Base-by-base conservation (phyloP, 169 alveolate species). In the Eimeria sp. region DNA sequence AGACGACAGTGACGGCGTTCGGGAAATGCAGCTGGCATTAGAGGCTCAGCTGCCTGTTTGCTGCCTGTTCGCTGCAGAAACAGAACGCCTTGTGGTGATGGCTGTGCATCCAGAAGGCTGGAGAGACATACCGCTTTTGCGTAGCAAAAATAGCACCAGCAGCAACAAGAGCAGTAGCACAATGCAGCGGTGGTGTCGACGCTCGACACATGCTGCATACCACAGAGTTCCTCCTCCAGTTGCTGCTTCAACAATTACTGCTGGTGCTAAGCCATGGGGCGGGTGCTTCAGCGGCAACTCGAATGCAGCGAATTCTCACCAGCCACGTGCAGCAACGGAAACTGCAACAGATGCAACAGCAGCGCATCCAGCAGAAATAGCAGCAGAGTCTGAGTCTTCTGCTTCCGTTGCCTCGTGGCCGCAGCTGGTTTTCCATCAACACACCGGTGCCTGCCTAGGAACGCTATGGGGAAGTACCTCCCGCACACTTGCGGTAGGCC, bases 41-140 rank as follows among this genome's bases (percentile, higher is more conserved):
- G 65, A 76, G 87, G 61, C 27, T 30, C 90, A 82, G 90, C 30
- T 82, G 5, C 90, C 90, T 14, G 90, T 82, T 11, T 82, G 90
- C 72, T 82, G 90, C 90, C 16, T 82, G 72, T 82, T 5, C 13
- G 6, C 90, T 27, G 90, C 90, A 51, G 73, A 16, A 54, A 51
- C 90, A 82, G 90, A 61, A 70, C 80, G 80, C 75, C 80, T 58
- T 27, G 92, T 61, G 43, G 78, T 58, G 51, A 47, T 58, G 78
- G 92, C 92, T 0, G 92, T 86, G 78, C 75, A 86, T 30, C 92
- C 92, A 61, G 78, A 86, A n/a, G 92, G 49, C 43, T 61, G 78
- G 92, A 34, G 47, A 47, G 78, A 14, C 54, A 86, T 34, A 34
- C 75, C 54, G 40, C 78, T 27, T 57, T 45, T n/a, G 30, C 5